Conservation (phyloP, 495 filamentous ascomycete genomes). For the Haplographium delicatum region DNA sequence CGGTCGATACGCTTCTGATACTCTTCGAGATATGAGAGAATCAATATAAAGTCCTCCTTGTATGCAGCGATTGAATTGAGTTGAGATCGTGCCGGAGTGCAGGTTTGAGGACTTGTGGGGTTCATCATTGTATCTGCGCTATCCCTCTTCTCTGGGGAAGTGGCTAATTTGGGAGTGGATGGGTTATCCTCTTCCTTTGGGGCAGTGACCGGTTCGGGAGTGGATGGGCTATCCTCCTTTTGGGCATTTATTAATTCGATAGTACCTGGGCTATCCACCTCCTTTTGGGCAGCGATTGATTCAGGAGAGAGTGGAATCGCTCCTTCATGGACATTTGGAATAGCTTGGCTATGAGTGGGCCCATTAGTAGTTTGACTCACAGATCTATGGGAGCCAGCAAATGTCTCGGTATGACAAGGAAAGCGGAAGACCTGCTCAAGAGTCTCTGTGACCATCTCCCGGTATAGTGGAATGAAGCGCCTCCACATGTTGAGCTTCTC, state of each 20-base stretch:
- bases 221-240: slow-evolving; percentile 20
- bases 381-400: not conserved
- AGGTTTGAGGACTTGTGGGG: not conserved
- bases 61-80: slow-evolving; percentile 11
- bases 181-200: slow-evolving; percentile 19
- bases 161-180: not conserved
- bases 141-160: not conserved
- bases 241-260: slow-evolving; percentile 25
- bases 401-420: not conserved
- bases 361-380: slow-evolving; percentile 12
- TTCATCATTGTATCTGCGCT: not conserved
- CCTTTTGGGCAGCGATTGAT: not conserved
- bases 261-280: not conserved
- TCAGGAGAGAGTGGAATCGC: slow-evolving; percentile 12
- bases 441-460: slow-evolving; percentile 5
- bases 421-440: slow-evolving; percentile 4
- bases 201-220: not conserved
- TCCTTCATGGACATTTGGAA: slow-evolving; percentile 25
- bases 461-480: not conserved
- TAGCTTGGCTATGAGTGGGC: too few species aligned
- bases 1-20: slow-evolving; percentile 31
- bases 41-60: slow-evolving; percentile 25
- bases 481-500: slow-evolving; percentile 6
- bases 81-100: not conserved
- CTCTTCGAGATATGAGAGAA: slow-evolving; percentile 23